Base-by-base conservation (phyloP, 257 asterid genomes). In the Gentiana dahurica region DNA sequence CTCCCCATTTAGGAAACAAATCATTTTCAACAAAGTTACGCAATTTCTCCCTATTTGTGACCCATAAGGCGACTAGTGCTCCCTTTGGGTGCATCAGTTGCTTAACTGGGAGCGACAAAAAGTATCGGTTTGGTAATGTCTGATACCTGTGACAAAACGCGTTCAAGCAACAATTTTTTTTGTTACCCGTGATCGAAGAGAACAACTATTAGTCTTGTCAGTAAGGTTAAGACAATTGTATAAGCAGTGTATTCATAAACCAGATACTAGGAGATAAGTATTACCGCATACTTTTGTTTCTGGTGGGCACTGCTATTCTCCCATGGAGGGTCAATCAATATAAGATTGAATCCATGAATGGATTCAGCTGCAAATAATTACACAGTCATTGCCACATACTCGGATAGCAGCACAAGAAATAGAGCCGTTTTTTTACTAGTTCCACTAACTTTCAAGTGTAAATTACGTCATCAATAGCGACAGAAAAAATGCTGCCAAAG, bases 281-380 rank as follows among this genome's bases (percentile, higher is more conserved):
- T 8, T 55, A 53, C 47, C 1, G 35, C 81, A 34, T 78, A 85
- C 98, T 79, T 91, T 58, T 56, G 71, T 79, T 91, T 87, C 83
- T 87, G 98, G 62, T 57, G 88, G 34, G 95, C 98, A 55, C 96
- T 87, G 77, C 96, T 68, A 65, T 91, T 91, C 71, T 91, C 98
- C 98, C 98, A 91, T 35, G 98, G 98, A 54, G 96, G 98, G 65
- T 91, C 98, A 38, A 87, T 75, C 73, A 87, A 73, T 66, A 91
- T 83, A 55, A 87, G 82, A 73, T 85, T 91, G 78, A 85, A 87
- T 64, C 98, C 94, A 37, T 70, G 4, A 49, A 79, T 86, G 51
- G 94, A 68, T 54, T 81, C 78, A 70, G 81, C 94, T 90, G 94
- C 76, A 7, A 68, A 72, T 34, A 72, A 57, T 44, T 6, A 53